Conservation (phyloP, 495 filamentous ascomycete genomes). For the Tuber microsphaerosporum region DNA sequence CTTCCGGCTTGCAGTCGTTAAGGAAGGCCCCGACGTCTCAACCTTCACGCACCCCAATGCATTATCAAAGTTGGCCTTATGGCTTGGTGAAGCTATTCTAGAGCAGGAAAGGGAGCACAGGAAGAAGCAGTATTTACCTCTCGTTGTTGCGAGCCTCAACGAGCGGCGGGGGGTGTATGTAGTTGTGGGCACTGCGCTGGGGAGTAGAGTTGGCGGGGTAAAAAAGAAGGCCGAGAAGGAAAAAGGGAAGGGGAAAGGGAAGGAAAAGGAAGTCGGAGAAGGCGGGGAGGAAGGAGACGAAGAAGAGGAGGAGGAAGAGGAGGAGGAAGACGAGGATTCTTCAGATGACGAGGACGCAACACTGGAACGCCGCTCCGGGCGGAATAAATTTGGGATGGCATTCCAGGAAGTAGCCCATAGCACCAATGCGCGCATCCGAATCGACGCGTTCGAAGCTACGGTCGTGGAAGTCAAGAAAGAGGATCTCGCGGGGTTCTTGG, state of each 20-base stretch:
- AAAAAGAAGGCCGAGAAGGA: slow-evolving; percentile 59
- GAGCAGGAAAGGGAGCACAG: slow-evolving; percentile 74
- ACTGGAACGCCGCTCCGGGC: slow-evolving; percentile 57
- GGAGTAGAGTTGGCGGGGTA: slow-evolving; percentile 53
- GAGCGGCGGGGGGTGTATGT: slow-evolving; percentile 83
- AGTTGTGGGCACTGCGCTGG: slow-evolving; percentile 80
- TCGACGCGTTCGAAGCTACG: slow-evolving; percentile 95
- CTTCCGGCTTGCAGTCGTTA: slow-evolving; percentile 92
- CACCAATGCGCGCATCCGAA: slow-evolving; percentile 80
- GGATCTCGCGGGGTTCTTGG: slow-evolving; percentile 83
- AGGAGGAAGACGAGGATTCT: slow-evolving; percentile 57
- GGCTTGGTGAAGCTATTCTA: slow-evolving; percentile 86
- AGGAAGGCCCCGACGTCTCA: slow-evolving; percentile 81
- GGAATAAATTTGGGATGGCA: slow-evolving; percentile 86
- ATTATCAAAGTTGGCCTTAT: slow-evolving; percentile 82
- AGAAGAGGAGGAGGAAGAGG: slow-evolving; percentile 53
- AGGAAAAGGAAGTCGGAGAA: slow-evolving; percentile 54
- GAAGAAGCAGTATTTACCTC: slow-evolving; percentile 67
- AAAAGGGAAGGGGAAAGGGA: slow-evolving; percentile 43
- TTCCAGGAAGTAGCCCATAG: slow-evolving; percentile 93
- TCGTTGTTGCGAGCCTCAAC: slow-evolving; percentile 83
- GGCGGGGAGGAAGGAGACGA: slow-evolving; percentile 51
- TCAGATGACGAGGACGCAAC: slow-evolving; percentile 59
- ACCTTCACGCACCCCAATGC: slow-evolving; percentile 89
- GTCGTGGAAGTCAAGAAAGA: slow-evolving; percentile 96